These are phyloP conservation scores for Rhodotorula sphaerocarpa DNA, from an alignment of 768 basidiomycete species.

Conservation along the genomic window DNA sequence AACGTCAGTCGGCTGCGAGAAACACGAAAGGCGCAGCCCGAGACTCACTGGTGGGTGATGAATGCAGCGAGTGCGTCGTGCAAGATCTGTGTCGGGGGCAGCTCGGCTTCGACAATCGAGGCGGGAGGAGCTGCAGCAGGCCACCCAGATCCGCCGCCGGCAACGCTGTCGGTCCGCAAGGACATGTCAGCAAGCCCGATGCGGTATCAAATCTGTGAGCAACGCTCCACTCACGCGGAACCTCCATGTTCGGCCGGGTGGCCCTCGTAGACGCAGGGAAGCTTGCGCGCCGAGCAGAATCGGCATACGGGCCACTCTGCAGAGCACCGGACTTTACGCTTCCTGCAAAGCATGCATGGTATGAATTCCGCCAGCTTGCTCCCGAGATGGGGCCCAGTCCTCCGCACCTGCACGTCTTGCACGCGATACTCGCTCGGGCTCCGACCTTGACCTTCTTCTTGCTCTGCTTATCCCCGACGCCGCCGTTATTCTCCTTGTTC, in stretches of 20 bases:
- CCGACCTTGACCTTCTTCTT: constrained; percentile 32
- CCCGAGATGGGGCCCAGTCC: too few species aligned
- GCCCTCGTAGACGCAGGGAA: constrained; percentile 25
- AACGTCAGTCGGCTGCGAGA: not conserved
- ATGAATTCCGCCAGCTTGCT: too few species aligned
- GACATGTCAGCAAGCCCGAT: too few species aligned
- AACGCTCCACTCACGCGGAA: constrained; percentile 13
- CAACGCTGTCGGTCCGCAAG: too few species aligned
- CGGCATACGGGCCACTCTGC: constrained; percentile 31
- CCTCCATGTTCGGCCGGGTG: constrained; percentile 27
- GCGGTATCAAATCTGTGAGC: too few species aligned
- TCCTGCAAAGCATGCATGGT: constrained; percentile 1
- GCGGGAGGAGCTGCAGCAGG: not conserved
- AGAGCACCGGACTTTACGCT: constrained; percentile 32
- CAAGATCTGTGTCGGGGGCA: constrained; percentile 7
- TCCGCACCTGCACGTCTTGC: constrained; percentile 35
- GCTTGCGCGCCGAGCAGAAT: constrained; percentile 16
- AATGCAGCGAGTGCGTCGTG: constrained; percentile 19
- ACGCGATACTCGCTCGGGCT: constrained; percentile 31
- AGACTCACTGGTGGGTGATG: constrained; percentile 25
- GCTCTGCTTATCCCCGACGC: constrained; percentile 2
- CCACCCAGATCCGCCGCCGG: too few species aligned
- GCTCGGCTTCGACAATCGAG: constrained; percentile 7
- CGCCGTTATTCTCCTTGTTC: not conserved
- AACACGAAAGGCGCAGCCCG: too few species aligned